phyloP scores from a whole-genome alignment of 2,329 filamentous ascomycete genomes.

The Leptoxyphium fumago region DNA sequence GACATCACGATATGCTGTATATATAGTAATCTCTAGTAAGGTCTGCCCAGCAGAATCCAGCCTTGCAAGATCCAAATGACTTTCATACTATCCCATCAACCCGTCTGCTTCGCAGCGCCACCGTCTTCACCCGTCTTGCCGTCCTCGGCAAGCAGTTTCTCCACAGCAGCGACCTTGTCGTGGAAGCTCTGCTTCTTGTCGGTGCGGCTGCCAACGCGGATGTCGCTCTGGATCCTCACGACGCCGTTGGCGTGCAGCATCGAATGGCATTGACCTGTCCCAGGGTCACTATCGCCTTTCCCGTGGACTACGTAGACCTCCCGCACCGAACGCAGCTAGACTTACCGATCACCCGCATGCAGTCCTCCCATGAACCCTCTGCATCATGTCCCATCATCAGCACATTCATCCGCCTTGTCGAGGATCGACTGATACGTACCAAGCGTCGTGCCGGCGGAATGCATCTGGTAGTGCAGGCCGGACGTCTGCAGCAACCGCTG shows the following conservation, averaged over 20 bases:
- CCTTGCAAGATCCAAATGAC: too few relatives aligned
- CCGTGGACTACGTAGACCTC: too few relatives aligned
- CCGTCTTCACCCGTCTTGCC: constrained; percentile 2
- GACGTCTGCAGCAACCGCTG: constrained; percentile 71
- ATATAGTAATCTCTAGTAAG: too few relatives aligned
- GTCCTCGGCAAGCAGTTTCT: constrained; percentile 33
- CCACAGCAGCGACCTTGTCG: constrained; percentile 58
- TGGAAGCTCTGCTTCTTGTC: constrained; percentile 72
- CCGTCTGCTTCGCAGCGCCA: not conserved
- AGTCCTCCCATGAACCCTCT: constrained; percentile 87
- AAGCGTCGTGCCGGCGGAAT: constrained; percentile 84
- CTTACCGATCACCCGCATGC: constrained; percentile 49
- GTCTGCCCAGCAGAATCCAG: too few relatives aligned
- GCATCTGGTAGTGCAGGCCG: constrained; percentile 74
- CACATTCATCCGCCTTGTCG: not conserved
- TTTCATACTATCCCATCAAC: too few relatives aligned
- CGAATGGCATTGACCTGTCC: constrained; percentile 65
- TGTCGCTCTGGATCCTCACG: constrained; percentile 72
- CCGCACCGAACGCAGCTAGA: too few relatives aligned
- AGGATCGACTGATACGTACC: constrained; percentile 38
- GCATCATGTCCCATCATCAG: constrained; percentile 2
- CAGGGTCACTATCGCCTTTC: too few relatives aligned
- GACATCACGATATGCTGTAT: too few relatives aligned
- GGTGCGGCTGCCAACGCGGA: constrained; percentile 70
- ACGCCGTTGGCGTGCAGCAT: constrained; percentile 65